Conservation (phyloP, 2,329 filamentous ascomycete genomes). For the Diaporthe humulicola region DNA sequence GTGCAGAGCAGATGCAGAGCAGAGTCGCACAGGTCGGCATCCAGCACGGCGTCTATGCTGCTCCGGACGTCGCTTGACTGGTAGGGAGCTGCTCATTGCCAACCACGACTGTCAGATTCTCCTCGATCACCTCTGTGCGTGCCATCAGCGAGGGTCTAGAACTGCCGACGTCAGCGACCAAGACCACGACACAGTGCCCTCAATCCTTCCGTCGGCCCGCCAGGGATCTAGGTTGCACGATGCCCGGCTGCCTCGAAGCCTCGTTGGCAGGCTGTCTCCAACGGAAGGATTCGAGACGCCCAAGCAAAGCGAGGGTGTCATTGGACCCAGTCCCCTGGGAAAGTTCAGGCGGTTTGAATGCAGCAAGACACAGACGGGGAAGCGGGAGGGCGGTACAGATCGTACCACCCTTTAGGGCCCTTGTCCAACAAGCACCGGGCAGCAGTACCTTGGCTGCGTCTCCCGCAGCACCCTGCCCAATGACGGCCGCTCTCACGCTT, state of each 20-base stretch:
- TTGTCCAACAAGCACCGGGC: conserved; percentile 30
- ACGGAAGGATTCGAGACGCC: conserved; percentile 26
- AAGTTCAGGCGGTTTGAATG: conserved; percentile 33
- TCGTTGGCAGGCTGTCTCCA: conserved; percentile 21
- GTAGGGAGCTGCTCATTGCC: neutral
- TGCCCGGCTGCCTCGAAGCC: neutral
- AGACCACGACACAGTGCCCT: neutral
- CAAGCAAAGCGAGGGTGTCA: conserved; percentile 20
- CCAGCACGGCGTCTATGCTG: neutral
- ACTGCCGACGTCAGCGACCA: conserved; percentile 23
- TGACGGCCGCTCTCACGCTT: conserved; percentile 1
- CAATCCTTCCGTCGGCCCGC: conserved; percentile 19
- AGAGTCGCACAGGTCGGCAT: neutral
- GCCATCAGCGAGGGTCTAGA: conserved; percentile 7
- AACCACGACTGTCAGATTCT: neutral
- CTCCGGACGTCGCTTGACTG: neutral
- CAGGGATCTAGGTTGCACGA: conserved; percentile 29
- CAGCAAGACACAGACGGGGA: conserved; percentile 32
- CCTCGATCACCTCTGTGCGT: neutral
- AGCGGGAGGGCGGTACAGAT: conserved; percentile 35
- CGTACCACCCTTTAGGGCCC: conserved; percentile 32
- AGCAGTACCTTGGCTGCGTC: conserved; percentile 27
- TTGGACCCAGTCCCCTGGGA: conserved; percentile 36
- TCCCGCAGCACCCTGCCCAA: conserved; percentile 30
- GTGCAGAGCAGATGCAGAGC: conserved; percentile 6